Percentiles rank a stretch among this genome's conserved stretches.
Evolutionary conservation across 2,329 filamentous ascomycete species (phyloP).

Genomic region (Cordyceps pruinosa): DNA sequence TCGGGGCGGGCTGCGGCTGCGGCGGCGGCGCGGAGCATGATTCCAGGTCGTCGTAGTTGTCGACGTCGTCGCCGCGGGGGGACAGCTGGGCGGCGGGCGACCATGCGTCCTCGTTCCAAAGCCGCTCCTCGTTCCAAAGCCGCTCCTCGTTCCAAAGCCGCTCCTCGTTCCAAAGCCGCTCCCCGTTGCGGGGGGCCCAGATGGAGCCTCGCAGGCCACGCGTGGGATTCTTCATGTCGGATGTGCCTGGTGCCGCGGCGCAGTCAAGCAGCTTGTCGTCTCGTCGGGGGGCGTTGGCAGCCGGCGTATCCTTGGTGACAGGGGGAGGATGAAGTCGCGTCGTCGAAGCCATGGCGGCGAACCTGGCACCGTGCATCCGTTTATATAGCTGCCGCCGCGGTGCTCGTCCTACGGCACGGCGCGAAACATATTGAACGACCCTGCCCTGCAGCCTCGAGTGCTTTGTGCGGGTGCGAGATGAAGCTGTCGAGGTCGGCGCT

Average conservation of each 20-base stretch:
- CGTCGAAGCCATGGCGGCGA: not conserved
- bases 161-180: too few species aligned
- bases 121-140: too few species aligned
- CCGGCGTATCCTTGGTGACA: not conserved
- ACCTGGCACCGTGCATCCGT: too few species aligned
- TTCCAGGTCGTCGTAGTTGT: not conserved
- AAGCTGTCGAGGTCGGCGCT: not conserved
- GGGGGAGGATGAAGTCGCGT: not conserved
- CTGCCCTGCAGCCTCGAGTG: too few species aligned
- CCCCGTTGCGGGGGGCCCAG: slow-evolving; percentile 11
- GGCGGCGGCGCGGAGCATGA: slow-evolving; percentile 11
- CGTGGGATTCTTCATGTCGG: not conserved
- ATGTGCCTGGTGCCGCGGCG: not conserved
- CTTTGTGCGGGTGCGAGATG: not conserved
- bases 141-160: too few species aligned
- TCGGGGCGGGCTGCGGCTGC: not conserved
- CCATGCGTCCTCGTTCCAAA: too few species aligned
- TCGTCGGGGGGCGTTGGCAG: not conserved
- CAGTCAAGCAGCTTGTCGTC: not conserved
- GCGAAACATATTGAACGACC: not conserved
- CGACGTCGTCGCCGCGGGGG: not conserved
- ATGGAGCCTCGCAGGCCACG: slow-evolving; percentile 2
- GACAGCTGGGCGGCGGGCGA: too few species aligned
- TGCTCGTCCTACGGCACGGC: too few species aligned
- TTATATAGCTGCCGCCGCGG: too few species aligned